These are phyloP conservation scores for Septoria linicola DNA, from an alignment of 2,329 filamentous ascomycete species.

Conservation along the genomic window DNA sequence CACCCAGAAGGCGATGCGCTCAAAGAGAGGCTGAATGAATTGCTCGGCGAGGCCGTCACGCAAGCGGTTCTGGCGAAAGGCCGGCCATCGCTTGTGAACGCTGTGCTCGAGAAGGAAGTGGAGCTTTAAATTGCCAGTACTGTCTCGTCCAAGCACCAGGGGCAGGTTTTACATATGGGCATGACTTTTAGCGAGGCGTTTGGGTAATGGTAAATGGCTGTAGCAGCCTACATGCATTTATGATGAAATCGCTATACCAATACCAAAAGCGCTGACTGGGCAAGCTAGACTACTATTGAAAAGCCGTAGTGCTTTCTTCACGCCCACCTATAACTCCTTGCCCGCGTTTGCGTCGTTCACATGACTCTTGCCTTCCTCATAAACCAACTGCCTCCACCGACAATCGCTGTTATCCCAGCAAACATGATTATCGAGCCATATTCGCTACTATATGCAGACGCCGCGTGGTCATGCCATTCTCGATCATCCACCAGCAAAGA, in stretches of 20 bases:
- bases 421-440: slow-evolving; percentile 46
- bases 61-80: slow-evolving; percentile 42
- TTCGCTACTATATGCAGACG: slow-evolving; percentile 42
- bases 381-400: slow-evolving; percentile 25
- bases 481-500: slow-evolving; percentile 40
- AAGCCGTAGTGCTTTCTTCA: no score
- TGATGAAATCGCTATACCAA: neutral
- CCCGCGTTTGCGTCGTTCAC: slow-evolving; percentile 1
- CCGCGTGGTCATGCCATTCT: slow-evolving; percentile 24
- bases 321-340: neutral
- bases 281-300: neutral
- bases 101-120: slow-evolving; percentile 41
- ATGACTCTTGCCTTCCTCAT: slow-evolving; percentile 23
- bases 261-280: neutral
- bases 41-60: slow-evolving; percentile 46
- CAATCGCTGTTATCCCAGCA: slow-evolving; percentile 35
- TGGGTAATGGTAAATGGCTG: slow-evolving; percentile 3
- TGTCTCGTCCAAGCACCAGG: neutral
- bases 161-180: neutral
- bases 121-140: slow-evolving; percentile 3
- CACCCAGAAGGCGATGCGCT: slow-evolving; percentile 43
- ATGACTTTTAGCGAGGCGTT: slow-evolving; percentile 15
- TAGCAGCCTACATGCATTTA: neutral
- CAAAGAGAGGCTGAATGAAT: slow-evolving; percentile 44
- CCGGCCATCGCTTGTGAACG: slow-evolving; percentile 39